Conservation (phyloP, 495 filamentous ascomycete species). For the Aspergillus asperescens region DNA sequence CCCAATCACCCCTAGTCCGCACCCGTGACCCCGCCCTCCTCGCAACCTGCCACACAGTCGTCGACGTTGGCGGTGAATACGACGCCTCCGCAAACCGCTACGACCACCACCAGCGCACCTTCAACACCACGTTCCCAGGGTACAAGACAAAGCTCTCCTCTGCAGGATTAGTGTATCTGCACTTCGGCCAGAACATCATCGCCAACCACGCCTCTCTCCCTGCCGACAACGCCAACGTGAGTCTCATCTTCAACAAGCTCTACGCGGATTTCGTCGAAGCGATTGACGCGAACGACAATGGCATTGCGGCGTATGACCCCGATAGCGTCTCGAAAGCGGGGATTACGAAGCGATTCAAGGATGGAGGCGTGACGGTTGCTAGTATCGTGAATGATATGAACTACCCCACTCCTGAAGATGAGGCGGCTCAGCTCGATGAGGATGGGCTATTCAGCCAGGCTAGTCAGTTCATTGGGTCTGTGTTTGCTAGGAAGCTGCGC, state of each 20-base stretch:
- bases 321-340: conserved; percentile 56
- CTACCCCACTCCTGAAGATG: conserved; percentile 38
- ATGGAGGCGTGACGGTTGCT: conserved; percentile 75
- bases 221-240: conserved; percentile 59
- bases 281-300: conserved; percentile 96
- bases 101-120: conserved; percentile 96
- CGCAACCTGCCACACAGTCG: conserved; percentile 82
- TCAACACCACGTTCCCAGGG: conserved; percentile 70
- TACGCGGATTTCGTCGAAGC: conserved; percentile 94
- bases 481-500: conserved; percentile 71
- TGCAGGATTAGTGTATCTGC: conserved; percentile 90
- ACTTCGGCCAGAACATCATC: conserved; percentile 83
- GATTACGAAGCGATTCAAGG: conserved; percentile 71
- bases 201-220: conserved; percentile 58
- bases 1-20: conserved; percentile 67
- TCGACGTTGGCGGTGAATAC: conserved; percentile 93
- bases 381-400: conserved; percentile 83
- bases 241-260: conserved; percentile 75
- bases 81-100: conserved; percentile 69
- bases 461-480: conserved; percentile 74
- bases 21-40: conserved; percentile 79
- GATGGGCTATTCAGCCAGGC: conserved; percentile 74
- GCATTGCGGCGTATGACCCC: conserved; percentile 73
- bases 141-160: conserved; percentile 83
- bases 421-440: conserved; percentile 62